These are phyloP conservation scores for Skeletonema menzelii DNA, from an alignment of 108 stramenopile genomes.

Conservation along the genomic window DNA sequence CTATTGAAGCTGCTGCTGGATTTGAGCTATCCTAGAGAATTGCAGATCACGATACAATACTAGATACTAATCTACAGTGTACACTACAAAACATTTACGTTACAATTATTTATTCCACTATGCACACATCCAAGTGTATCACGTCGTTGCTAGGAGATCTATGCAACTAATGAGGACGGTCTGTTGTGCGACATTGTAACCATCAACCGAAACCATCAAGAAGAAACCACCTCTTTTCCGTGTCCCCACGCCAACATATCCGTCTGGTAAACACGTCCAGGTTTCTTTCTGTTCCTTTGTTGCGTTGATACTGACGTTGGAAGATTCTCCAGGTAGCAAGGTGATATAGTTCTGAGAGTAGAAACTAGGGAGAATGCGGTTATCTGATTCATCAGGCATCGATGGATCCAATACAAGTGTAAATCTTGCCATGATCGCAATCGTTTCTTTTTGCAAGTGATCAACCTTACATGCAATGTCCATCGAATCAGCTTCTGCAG, in stretches of 20 bases:
- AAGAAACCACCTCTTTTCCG: neutral
- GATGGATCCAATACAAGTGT: constrained; percentile 9
- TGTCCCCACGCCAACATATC: neutral
- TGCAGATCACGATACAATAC: neutral
- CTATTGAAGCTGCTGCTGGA: constrained; percentile 94
- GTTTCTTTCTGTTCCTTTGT: neutral
- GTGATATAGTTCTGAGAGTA: constrained; percentile 32
- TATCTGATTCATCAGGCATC: neutral
- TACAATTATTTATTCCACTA: neutral
- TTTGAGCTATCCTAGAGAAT: constrained; percentile 93
- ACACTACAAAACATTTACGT: neutral
- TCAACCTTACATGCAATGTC: constrained; percentile 16
- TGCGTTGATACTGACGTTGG: neutral
- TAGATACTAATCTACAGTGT: neutral
- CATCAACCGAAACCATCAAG: constrained; percentile 23
- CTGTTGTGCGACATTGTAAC: constrained; percentile 19
- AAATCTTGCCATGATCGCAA: constrained; percentile 29
- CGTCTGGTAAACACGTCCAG: constrained; percentile 2
- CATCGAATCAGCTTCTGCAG: neutral
- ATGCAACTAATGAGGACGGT: neutral
- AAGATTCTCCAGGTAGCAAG: constrained; percentile 23
- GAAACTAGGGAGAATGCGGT: constrained; percentile 17
- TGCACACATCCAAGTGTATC: neutral
- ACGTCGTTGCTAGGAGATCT: neutral
- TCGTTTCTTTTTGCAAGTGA: constrained; percentile 1